Evolutionary conservation across 108 stramenopile species (phyloP).

Genomic region (Cyclotella sp.): DNA sequence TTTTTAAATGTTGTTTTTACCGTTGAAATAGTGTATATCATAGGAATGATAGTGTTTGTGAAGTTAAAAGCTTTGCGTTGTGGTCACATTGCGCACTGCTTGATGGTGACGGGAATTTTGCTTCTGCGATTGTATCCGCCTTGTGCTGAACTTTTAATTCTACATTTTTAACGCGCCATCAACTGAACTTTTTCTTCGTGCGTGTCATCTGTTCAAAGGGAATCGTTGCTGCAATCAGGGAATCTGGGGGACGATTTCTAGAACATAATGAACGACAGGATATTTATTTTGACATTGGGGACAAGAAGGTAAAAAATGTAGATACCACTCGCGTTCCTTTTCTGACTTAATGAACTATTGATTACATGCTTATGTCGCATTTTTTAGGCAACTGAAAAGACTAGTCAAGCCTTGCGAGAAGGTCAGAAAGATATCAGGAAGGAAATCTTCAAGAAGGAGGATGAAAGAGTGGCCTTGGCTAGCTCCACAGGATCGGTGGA

Average conservation of each 20-base stretch:
- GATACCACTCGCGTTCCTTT: background rate
- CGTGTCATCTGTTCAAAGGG: slow-evolving; percentile 12
- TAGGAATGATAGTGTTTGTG: too few species aligned
- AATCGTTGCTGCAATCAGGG: slow-evolving; percentile 43
- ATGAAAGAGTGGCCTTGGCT: background rate
- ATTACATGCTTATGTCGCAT: background rate
- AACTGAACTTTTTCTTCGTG: background rate
- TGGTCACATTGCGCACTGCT: too few species aligned
- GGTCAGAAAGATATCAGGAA: slow-evolving; percentile 44
- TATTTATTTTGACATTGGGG: slow-evolving; percentile 46
- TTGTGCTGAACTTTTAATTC: background rate
- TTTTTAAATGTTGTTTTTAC: too few species aligned
- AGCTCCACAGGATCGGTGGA: background rate
- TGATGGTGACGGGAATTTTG: too few species aligned
- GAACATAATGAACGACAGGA: slow-evolving; percentile 36
- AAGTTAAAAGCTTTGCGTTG: too few species aligned
- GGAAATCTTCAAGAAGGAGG: slow-evolving; percentile 22
- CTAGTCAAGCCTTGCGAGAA: slow-evolving; percentile 48
- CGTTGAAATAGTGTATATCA: too few species aligned
- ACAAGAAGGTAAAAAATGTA: slow-evolving; percentile 29
- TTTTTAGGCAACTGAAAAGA: slow-evolving; percentile 7
- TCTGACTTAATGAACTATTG: background rate
- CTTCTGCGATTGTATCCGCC: background rate
- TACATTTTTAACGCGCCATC: background rate
- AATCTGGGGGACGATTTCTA: slow-evolving; percentile 43